These are phyloP conservation scores for Grammothele lineata DNA, from an alignment of 768 basidiomycete genomes.

Conservation along the genomic window DNA sequence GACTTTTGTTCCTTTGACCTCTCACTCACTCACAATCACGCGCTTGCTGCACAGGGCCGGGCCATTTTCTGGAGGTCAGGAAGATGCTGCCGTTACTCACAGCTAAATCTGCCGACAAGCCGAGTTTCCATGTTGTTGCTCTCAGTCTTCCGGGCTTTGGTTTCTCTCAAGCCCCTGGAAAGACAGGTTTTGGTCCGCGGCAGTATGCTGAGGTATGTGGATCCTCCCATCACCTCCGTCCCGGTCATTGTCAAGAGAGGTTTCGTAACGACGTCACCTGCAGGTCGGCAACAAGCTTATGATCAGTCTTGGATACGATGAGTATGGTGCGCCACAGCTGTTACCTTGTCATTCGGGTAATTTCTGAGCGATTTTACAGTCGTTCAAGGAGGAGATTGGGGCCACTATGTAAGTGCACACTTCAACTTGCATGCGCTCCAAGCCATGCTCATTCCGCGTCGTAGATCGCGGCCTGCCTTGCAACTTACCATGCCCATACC, in stretches of 20 bases:
- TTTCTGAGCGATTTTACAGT: conserved; percentile 28
- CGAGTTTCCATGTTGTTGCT: conserved; percentile 61
- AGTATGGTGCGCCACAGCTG: conserved; percentile 17
- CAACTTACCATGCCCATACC: conserved; percentile 22
- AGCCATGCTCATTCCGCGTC: background rate
- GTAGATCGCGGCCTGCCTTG: conserved; percentile 26
- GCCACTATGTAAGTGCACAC: conserved; percentile 27
- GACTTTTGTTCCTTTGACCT: conserved; percentile 8
- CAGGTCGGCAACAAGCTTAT: conserved; percentile 27
- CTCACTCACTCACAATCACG: background rate
- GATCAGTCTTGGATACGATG: conserved; percentile 25
- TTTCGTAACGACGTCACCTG: too few species aligned
- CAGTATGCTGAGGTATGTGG: conserved; percentile 55
- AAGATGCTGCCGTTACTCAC: conserved; percentile 56
- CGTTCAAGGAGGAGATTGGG: conserved; percentile 48
- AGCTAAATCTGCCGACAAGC: conserved; percentile 34
- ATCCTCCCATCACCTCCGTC: too few species aligned
- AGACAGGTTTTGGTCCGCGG: conserved; percentile 41
- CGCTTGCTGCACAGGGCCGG: conserved; percentile 47
- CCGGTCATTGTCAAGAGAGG: too few species aligned
- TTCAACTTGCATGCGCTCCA: background rate
- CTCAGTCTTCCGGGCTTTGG: conserved; percentile 57
- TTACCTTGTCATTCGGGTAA: too few species aligned
- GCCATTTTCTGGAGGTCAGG: conserved; percentile 50
- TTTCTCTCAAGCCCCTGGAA: conserved; percentile 53